A percentile compares a stretch with the other conserved stretches of the same genome.
phyloP scores from a whole-genome alignment of 2,329 filamentous ascomycete species.

The Colletotrichum theobromicola region DNA sequence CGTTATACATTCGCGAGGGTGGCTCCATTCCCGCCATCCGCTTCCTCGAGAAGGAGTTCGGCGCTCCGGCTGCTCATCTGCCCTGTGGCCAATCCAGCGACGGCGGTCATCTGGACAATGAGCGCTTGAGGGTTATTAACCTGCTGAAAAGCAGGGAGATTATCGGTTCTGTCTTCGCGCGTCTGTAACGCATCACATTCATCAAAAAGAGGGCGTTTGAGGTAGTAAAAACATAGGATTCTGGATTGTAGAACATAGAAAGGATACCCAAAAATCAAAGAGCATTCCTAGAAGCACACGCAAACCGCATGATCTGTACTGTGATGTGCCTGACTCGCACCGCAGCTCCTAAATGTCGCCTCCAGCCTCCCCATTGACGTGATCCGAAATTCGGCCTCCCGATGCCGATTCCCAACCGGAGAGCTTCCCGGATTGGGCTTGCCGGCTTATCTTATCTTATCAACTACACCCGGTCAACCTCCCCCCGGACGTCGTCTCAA shows the following conservation, averaged over 20 bases:
- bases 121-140: constrained; percentile 87
- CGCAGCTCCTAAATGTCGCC: not conserved
- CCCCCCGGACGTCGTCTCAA: not conserved
- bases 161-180: constrained; percentile 82
- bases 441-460: constrained; percentile 14
- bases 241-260: not conserved
- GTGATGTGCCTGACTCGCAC: not conserved
- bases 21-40: constrained; percentile 94
- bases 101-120: constrained; percentile 92
- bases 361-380: constrained; percentile 5
- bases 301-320: not conserved
- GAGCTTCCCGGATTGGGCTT: constrained; percentile 13
- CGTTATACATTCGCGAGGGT: constrained; percentile 93
- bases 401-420: constrained; percentile 1
- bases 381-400: constrained; percentile 17
- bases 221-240: not conserved
- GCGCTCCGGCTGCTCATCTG: constrained; percentile 87
- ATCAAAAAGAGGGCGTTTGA: not conserved
- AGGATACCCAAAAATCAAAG: constrained; percentile 14
- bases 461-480: not conserved
- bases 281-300: not conserved
- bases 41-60: constrained; percentile 93
- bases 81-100: constrained; percentile 96
- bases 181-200: constrained; percentile 48
- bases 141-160: constrained; percentile 91